phyloP scores from a whole-genome alignment of 208 protist genomes.

The Naegleria lovaniensis region DNA sequence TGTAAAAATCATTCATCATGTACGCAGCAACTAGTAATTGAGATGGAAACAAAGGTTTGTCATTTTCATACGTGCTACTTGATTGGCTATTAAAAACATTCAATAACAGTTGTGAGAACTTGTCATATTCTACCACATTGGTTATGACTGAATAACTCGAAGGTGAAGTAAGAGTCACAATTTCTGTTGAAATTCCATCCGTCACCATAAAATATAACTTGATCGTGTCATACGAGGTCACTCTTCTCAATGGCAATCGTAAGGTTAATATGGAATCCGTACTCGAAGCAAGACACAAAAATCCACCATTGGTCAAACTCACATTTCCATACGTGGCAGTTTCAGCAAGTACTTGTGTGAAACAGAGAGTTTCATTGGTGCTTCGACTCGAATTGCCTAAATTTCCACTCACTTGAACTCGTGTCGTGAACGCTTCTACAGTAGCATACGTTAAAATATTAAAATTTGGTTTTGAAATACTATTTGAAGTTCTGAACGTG shows the following conservation, averaged over 20 bases:
- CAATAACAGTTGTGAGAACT: background rate
- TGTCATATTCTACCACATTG: background rate
- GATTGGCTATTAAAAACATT: background rate
- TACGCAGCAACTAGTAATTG: background rate
- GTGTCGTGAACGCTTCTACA: background rate
- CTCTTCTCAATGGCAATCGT: background rate
- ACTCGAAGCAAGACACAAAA: background rate
- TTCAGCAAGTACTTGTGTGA: background rate
- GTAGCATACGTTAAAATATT: background rate
- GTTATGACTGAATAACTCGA: background rate
- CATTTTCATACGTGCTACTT: background rate
- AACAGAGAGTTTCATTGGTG: background rate
- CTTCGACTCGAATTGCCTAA: background rate
- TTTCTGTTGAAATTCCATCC: background rate
- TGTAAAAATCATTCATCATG: background rate
- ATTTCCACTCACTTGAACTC: background rate
- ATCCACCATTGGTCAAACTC: background rate
- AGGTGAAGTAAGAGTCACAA: background rate
- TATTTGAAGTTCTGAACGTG: background rate
- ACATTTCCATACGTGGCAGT: background rate
- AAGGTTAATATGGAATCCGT: background rate
- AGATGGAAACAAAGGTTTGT: background rate
- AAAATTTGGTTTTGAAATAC: background rate
- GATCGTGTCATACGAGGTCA: background rate
- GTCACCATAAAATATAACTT: background rate